These are phyloP conservation scores for Moesziomyces sp. DNA, from an alignment of 1,284 basidiomycete species.

Conservation along the genomic window DNA sequence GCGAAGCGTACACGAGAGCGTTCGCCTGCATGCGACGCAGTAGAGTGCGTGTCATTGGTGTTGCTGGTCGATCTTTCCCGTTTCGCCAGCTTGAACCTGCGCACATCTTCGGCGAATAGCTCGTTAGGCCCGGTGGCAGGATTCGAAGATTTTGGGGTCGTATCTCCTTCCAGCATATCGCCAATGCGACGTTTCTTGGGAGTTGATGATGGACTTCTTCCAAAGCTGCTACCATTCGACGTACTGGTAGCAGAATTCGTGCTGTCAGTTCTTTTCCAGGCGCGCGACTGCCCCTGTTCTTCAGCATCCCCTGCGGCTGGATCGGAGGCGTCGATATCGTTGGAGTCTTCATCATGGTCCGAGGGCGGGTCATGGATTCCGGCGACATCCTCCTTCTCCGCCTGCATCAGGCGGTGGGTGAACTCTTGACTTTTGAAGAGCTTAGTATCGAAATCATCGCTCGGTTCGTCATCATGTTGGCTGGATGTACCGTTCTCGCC, in stretches of 20 bases:
- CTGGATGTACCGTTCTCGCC: constrained; percentile 56
- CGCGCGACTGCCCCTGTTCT: constrained; percentile 1
- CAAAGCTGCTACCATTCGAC: constrained; percentile 22
- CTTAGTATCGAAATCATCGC: constrained; percentile 61
- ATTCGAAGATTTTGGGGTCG: constrained; percentile 11
- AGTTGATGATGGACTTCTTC: constrained; percentile 26
- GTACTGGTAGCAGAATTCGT: constrained; percentile 16
- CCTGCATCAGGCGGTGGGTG: constrained; percentile 43
- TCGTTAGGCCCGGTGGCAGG: constrained; percentile 20
- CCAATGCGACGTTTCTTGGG: constrained; percentile 27
- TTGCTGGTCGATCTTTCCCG: constrained; percentile 9
- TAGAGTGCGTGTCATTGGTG: constrained; percentile 3
- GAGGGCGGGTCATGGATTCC: constrained; percentile 25
- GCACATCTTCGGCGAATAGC: constrained; percentile 26
- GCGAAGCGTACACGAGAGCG: constrained; percentile 26
- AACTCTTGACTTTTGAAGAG: constrained; percentile 66
- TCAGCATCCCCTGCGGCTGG: constrained; percentile 7
- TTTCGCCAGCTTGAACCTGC: constrained; percentile 34
- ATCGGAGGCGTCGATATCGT: constrained; percentile 6
- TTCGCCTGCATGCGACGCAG: neutral
- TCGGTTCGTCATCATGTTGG: constrained; percentile 18
- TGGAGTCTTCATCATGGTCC: constrained; percentile 27
- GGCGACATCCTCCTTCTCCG: constrained; percentile 52
- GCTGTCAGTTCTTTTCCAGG: constrained; percentile 39
- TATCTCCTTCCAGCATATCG: constrained; percentile 7